Percentiles rank a stretch among this genome's conserved stretches.
Conservation (phyloP, 129 eudicot genomes). For the Centaurea solstitialis region DNA sequence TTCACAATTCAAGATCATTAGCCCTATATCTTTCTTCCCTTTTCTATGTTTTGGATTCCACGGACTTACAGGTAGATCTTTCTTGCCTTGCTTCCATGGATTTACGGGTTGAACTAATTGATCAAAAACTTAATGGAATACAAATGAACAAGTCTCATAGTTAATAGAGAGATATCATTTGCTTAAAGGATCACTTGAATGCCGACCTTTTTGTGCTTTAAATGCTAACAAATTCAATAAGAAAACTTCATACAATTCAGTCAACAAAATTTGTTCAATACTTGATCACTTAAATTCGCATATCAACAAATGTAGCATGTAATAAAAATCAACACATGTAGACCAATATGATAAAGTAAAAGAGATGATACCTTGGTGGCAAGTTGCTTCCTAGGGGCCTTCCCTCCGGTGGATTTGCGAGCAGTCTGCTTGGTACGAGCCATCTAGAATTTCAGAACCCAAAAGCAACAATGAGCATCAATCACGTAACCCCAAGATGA, state of each 20-base stretch:
- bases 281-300: background rate
- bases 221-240: background rate
- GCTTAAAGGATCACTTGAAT: background rate
- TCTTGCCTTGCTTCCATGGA: background rate
- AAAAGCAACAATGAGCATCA: background rate
- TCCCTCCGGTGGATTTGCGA: slow-evolving; percentile 48
- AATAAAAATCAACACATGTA: background rate
- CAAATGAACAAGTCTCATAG: background rate
- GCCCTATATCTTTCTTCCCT: background rate
- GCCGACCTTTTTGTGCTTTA: background rate
- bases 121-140: background rate
- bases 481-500: background rate
- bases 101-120: background rate
- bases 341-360: background rate
- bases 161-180: background rate
- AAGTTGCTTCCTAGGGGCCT: slow-evolving; percentile 40
- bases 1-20: background rate
- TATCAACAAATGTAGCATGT: no score
- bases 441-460: slow-evolving; percentile 22
- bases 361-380: slow-evolving; percentile 36
- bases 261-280: background rate
- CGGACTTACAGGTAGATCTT: background rate
- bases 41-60: background rate
- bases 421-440: slow-evolving; percentile 60
- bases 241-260: background rate